Base-by-base conservation (phyloP, 2,329 filamentous ascomycete genomes). In the Rhynchosporium agropyri region DNA sequence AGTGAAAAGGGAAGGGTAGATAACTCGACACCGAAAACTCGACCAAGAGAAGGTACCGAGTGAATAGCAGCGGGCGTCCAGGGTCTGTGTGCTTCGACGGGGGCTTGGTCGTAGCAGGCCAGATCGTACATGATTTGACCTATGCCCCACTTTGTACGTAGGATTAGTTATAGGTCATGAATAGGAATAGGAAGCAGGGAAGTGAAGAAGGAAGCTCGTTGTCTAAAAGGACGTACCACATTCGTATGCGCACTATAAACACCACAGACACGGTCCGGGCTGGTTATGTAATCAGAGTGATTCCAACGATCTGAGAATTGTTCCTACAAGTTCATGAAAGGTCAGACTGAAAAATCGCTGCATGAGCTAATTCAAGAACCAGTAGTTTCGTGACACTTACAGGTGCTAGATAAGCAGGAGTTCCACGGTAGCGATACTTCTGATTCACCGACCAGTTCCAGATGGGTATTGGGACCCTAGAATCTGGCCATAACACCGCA, bases 121-220 rank as follows among this genome's bases (percentile, higher is more conserved):
- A 53, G 13, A 2, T 36, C 15, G 15, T 46, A 57, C 61, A 60
- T 63, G 13, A 56, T 36, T 7, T 28, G 9, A 2, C 61, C 61
- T 31, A 63, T 50, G 7, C 49, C 45, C 61, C 28, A 51, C 49
- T 51, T 12, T 2, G 8, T 4, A 2, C 6, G n/a, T 43, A 60
- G 6, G 20, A 20, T 63, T 48, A n/a, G 40, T 48, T 13, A 5
- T 26, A 26, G 26, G 13, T 40, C 36, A 26, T n/a, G 15, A 59
- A 3, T n/a, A 4, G 20, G 26, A 48, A 15, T 59, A 40, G 54
- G 48, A 55, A n/a, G 57, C 9, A n/a, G 36, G 13, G 7, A 20
- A 33, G 40, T 3, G n/a, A 6, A 6, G 7, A 45, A n/a, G 13
- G 13, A 45, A 15, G 1, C 7, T 7, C n/a, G 13, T n/a, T 7